A percentile compares a stretch with the other conserved stretches of the same genome.
Evolutionary conservation across 768 basidiomycete species (phyloP).

Genomic region (Boletellus sp.): DNA sequence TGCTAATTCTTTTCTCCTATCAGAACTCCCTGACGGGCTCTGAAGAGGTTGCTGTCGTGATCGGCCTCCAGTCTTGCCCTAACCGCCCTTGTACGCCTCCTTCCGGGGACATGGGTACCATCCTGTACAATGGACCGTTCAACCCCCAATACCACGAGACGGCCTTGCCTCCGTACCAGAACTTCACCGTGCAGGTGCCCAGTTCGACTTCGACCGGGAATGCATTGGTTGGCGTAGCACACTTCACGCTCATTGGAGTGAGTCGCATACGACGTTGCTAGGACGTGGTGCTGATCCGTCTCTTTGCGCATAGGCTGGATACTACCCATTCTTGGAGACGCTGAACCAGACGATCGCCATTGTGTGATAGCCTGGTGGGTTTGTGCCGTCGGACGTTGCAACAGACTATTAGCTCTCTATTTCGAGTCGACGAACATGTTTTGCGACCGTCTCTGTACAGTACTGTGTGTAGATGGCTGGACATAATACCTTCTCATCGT

Average conservation of each 20-base stretch:
- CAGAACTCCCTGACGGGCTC: conserved; percentile 38
- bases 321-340: conserved; percentile 29
- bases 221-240: conserved; percentile 36
- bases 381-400: too few species aligned
- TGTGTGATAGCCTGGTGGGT: conserved; percentile 4
- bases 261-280: conserved; percentile 15
- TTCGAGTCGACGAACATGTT: too few species aligned
- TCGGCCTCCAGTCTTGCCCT: conserved; percentile 41
- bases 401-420: too few species aligned
- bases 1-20: background rate
- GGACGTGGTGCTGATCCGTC: background rate
- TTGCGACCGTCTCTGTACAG: too few species aligned
- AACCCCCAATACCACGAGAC: conserved; percentile 32
- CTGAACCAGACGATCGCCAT: conserved; percentile 30
- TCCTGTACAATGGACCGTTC: conserved; percentile 48
- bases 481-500: too few species aligned
- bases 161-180: conserved; percentile 38
- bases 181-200: conserved; percentile 44
- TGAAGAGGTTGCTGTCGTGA: conserved; percentile 43
- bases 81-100: conserved; percentile 23
- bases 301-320: conserved; percentile 26
- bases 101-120: conserved; percentile 35
- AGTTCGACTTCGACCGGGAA: conserved; percentile 22
- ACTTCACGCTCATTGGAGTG: conserved; percentile 39
- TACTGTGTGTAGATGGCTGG: too few species aligned